phyloP scores from a whole-genome alignment of 441 rosid genomes.

The Hypseocharis bilobata region DNA sequence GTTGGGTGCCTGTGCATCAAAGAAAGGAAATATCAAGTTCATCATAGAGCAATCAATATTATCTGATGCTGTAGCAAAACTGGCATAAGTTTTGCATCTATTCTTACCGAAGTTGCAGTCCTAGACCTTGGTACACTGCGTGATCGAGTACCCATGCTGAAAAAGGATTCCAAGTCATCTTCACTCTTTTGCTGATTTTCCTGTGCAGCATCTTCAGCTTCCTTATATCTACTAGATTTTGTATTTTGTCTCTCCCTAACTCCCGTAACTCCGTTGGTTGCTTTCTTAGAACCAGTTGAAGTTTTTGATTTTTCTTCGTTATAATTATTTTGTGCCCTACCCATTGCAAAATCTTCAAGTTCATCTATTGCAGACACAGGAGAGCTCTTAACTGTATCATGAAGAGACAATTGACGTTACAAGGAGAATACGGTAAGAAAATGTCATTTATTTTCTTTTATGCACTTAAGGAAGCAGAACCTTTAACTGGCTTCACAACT shows the following conservation, averaged over 20 bases:
- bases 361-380: constrained; percentile 50
- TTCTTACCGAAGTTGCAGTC: constrained; percentile 42
- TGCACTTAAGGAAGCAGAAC: constrained; percentile 30
- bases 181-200: constrained; percentile 27
- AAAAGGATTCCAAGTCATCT: constrained; percentile 61
- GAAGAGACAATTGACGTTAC: constrained; percentile 17
- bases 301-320: background rate
- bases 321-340: constrained; percentile 31
- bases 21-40: constrained; percentile 31
- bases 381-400: constrained; percentile 42
- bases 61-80: background rate
- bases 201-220: background rate
- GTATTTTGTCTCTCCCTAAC: background rate
- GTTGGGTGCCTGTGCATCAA: constrained; percentile 27
- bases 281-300: constrained; percentile 4
- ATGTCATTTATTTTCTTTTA: constrained; percentile 2
- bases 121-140: constrained; percentile 67
- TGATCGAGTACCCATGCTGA: constrained; percentile 42
- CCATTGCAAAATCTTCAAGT: constrained; percentile 68
- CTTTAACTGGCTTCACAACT: constrained; percentile 44
- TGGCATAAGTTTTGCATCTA: constrained; percentile 7
- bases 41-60: constrained; percentile 21
- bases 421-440: constrained; percentile 8
- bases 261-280: background rate
- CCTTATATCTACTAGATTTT: background rate